Conservation (phyloP, 352 stramenopile genomes). For the Hyphochytrium catenoides region DNA sequence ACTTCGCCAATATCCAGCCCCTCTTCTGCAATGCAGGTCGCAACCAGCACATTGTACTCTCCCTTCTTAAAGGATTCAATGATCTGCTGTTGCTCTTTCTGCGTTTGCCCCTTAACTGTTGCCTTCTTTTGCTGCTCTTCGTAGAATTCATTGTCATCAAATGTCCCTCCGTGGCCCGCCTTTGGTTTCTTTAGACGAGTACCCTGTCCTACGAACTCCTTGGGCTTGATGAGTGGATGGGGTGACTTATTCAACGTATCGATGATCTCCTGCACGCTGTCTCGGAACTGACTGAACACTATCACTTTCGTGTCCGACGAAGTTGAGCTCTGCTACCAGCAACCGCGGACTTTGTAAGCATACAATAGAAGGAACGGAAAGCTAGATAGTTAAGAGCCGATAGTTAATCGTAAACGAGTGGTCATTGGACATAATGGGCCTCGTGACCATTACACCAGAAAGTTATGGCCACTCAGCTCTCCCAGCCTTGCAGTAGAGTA, state of each 20-base stretch:
- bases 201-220: constrained; percentile 82
- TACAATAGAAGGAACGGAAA: too few relatives aligned
- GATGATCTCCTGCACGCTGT: constrained; percentile 82
- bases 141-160: neutral
- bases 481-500: too few relatives aligned
- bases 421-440: too few relatives aligned
- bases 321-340: constrained; percentile 26
- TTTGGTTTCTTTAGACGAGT: constrained; percentile 41
- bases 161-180: constrained; percentile 13
- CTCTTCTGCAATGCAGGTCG: constrained; percentile 87
- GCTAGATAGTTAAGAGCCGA: too few relatives aligned
- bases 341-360: too few relatives aligned
- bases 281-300: constrained; percentile 91
- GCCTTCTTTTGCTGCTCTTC: neutral
- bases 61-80: constrained; percentile 62
- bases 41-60: constrained; percentile 73
- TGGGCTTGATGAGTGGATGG: constrained; percentile 48
- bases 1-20: constrained; percentile 85
- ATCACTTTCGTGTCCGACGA: constrained; percentile 76
- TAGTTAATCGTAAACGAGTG: too few relatives aligned
- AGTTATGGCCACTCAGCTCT: too few relatives aligned
- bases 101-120: constrained; percentile 55
- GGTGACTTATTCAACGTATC: constrained; percentile 24
- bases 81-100: constrained; percentile 85
- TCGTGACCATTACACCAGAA: too few relatives aligned